These are phyloP conservation scores for Carallia brachiata DNA, from an alignment of 345 rosid species.

Conservation along the genomic window DNA sequence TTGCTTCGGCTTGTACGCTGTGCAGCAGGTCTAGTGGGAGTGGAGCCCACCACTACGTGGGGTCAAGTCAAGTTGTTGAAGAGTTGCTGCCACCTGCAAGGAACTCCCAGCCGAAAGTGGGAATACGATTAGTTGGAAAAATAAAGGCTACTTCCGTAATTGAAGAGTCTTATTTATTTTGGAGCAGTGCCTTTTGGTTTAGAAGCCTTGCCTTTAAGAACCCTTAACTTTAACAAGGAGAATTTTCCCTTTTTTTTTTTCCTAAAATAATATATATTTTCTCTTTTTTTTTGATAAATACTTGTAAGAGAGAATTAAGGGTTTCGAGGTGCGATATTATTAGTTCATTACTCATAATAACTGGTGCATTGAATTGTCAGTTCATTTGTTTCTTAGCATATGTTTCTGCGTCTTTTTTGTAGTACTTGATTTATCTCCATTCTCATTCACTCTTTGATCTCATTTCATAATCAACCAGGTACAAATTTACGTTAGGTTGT, in stretches of 20 bases:
- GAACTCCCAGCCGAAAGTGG: background rate
- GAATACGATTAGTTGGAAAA: background rate
- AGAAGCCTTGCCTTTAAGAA: too few relatives aligned
- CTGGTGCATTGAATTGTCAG: too few relatives aligned
- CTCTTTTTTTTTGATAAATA: too few relatives aligned
- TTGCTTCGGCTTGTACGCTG: too few relatives aligned
- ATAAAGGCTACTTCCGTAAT: background rate
- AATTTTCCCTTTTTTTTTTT: too few relatives aligned
- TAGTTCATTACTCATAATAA: too few relatives aligned
- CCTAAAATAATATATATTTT: too few relatives aligned
- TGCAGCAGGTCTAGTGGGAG: background rate
- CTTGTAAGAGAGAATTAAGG: too few relatives aligned
- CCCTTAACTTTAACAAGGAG: too few relatives aligned
- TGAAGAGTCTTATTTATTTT: background rate
- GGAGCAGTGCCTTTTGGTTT: background rate
- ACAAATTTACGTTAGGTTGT: too few relatives aligned
- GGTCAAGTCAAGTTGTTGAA: background rate
- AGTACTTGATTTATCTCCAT: background rate
- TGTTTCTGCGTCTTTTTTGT: conserved; percentile 5
- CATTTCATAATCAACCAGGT: too few relatives aligned
- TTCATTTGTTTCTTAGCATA: conserved; percentile 10
- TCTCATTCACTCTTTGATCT: background rate
- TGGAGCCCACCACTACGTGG: background rate
- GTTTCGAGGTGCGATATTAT: too few relatives aligned
- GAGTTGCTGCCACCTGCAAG: background rate